These are phyloP conservation scores for Neoascochyta sp. DNA, from an alignment of 2,329 filamentous ascomycete genomes.

Conservation along the genomic window DNA sequence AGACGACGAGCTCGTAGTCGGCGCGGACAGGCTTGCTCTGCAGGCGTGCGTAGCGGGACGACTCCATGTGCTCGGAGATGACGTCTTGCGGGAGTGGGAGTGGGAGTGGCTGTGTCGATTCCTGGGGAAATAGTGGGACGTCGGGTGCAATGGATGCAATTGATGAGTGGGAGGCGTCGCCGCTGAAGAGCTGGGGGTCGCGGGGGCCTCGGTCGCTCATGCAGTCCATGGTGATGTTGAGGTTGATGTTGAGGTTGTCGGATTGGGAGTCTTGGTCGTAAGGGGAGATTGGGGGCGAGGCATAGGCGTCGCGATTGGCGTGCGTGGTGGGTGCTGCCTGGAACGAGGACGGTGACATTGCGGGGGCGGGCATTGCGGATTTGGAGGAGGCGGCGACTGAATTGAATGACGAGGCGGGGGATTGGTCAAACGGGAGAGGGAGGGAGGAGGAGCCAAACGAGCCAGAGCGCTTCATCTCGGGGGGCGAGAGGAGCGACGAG, in stretches of 20 bases:
- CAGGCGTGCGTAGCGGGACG: conserved; percentile 26
- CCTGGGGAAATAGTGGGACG: conserved; percentile 31
- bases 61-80: conserved; percentile 37
- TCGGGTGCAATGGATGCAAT: conserved; percentile 26
- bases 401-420: conserved; percentile 27
- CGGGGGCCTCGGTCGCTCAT: conserved; percentile 25
- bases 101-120: conserved; percentile 11
- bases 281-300: conserved; percentile 42
- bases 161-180: conserved; percentile 18
- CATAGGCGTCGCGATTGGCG: conserved; percentile 29
- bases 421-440: conserved; percentile 16
- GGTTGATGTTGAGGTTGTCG: no score
- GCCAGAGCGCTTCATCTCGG: conserved; percentile 40
- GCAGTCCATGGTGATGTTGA: no score
- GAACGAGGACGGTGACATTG: conserved; percentile 6
- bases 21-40: conserved; percentile 33
- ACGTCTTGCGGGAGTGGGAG: conserved; percentile 31
- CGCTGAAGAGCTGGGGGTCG: conserved; percentile 36
- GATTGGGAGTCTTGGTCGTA: conserved; percentile 35
- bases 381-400: conserved; percentile 19
- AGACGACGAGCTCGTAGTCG: conserved; percentile 36
- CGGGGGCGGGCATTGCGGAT: conserved; percentile 15
- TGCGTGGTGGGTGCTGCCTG: no score
- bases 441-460: conserved; percentile 39
- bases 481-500: conserved; percentile 41